Evolutionary conservation across 345 rosid species (phyloP).

Genomic region (Erodium maritimum): DNA sequence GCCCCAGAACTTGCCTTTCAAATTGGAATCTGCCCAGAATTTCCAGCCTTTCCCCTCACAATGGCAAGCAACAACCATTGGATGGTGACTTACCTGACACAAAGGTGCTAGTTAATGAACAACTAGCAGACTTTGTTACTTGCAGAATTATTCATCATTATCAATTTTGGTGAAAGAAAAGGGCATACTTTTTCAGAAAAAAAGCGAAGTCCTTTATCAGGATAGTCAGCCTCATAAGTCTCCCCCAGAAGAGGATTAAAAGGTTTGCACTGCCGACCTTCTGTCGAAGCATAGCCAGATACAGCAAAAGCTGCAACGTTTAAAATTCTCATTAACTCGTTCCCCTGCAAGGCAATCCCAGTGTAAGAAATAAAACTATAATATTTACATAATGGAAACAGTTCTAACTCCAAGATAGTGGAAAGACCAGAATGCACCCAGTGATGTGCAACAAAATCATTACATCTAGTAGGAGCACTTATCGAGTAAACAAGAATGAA

Average conservation of each 20-base stretch:
- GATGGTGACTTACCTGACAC: conserved; percentile 94
- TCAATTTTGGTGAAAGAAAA: conserved; percentile 1
- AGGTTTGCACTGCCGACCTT: conserved; percentile 97
- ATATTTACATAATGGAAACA: no score
- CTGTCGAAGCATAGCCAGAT: conserved; percentile 96
- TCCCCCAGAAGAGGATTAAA: conserved; percentile 99
- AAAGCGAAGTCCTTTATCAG: conserved; percentile 93
- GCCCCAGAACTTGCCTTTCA: conserved; percentile 98
- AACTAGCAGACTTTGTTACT: neutral
- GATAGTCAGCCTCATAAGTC: conserved; percentile 97
- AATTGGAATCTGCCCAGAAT: conserved; percentile 96
- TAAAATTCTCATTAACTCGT: conserved; percentile 89
- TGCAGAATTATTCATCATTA: neutral
- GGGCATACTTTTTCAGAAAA: conserved; percentile 79
- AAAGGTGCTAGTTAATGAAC: conserved; percentile 2
- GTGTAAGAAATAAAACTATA: neutral
- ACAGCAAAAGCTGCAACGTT: conserved; percentile 97
- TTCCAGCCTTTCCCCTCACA: conserved; percentile 99
- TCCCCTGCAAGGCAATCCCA: conserved; percentile 41
- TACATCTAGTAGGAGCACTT: neutral
- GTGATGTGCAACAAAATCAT: neutral
- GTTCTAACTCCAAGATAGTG: neutral
- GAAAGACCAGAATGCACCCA: neutral
- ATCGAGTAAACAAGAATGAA: neutral
- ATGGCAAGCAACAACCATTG: conserved; percentile 94